Evolutionary conservation across 225 moss, liverwort and hornwort genomes (phyloP), one percentile per base, ranked within the genome.

Genomic region (Straminergon stramineum): DNA sequence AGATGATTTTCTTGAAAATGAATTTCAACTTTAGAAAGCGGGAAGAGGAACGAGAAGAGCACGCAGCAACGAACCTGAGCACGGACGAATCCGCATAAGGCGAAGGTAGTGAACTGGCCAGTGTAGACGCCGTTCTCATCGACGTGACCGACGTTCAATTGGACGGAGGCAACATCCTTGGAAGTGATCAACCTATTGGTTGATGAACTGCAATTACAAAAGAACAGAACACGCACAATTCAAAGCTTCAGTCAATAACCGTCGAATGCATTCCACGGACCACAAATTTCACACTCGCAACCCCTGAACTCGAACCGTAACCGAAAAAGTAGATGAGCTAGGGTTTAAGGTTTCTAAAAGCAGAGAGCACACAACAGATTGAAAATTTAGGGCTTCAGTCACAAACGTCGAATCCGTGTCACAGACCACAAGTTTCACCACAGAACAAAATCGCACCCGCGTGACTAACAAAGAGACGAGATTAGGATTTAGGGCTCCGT

Each of bases 171-270:
- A 55, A 91, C 91, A 84, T 93, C 93, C 91, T 93, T 93, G 51
- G 93, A 92, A 56, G 93, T 93, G 84, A 93, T 92, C 92, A 93
- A 91, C 92, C 93, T 90, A 53, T 93, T 93, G 81, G 93, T 93
- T 39, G 93, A 93, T 6, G 93, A 93, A 75, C 93, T 93, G 88
- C 88, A 91, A 81, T 66, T 64, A 71, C 71, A 64, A 77, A 60
- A 69, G 24, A 79, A 18, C 17, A 84, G 19, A 43, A 80, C 55
- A 35, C 5, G 21, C 20, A 67, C 41, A 79, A 32, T 63, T 74
- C 18, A 84, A 66, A 58, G 19, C 11, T 68, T 14, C 52, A 12
- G 17, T 39, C 31, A 83, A 2, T 77, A 75, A 52, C 55, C 10
- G 20, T 32, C 39, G 15, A 75, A 78, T 51, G 32, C 31, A 56